Evolutionary conservation across 768 basidiomycete genomes (phyloP), one percentile per base, ranked within the genome.

Genomic region (Obba rivulosa): DNA sequence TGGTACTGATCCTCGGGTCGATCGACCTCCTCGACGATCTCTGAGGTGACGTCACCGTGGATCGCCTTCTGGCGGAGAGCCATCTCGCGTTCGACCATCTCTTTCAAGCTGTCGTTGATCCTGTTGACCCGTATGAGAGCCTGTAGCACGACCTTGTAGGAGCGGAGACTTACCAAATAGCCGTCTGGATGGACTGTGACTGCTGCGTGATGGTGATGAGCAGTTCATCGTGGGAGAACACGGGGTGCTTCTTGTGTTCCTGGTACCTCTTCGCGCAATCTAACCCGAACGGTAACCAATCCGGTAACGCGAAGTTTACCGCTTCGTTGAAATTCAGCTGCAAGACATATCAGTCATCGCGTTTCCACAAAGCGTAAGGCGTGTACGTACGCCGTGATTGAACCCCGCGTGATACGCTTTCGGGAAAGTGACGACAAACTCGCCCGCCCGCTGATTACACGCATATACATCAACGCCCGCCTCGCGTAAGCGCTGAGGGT

Each of bases 281-380:
- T 35, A 87, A 78, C 31, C 90, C 96, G 54, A 79, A 81, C 8
- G 85, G 73, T 40, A 98, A 71, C 96, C 96, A 99, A 63, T 97
- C 92, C 21, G 93, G 91, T 22, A 96, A 73, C 10, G 96, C 95
- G 61, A 98, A 98, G 66, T 99, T 98, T 61, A 98, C 95, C 3
- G 95, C 96, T 71, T 98, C 96, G 65, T 97, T 97, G 73, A 97
- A 94, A 69, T 99, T 99, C 60, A 98, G 71, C 93, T 96, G 49
- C 37, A 49, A 21, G 23, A 38, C 41, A 34, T 16, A 46, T 56
- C 34, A 55, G 54, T 37, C 20, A 34, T 39, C 28, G 14, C n/a
- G 36, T n/a, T n/a, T n/a, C 34, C 17, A 4, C 44, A 17, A 34
- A 41, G n/a, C 5, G 31, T 23, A 24, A 17, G 10, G 14, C 37